Percentiles rank a stretch among this genome's conserved stretches.
Conservation (phyloP, 352 stramenopile species). For the Phytophthora agathidicida region DNA sequence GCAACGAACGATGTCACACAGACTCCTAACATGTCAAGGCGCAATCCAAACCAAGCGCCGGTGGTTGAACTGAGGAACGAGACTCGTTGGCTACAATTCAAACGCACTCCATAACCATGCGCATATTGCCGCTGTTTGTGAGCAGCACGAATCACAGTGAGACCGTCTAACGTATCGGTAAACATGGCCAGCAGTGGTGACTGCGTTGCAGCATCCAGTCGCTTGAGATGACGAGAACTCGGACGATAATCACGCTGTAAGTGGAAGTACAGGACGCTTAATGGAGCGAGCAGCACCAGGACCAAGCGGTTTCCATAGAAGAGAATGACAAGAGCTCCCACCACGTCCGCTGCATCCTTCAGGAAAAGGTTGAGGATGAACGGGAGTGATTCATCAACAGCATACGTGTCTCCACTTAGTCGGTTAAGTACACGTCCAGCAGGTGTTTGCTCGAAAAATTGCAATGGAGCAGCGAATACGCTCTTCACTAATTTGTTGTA, state of each 20-base stretch:
- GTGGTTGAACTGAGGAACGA: conserved; percentile 80
- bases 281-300: conserved; percentile 70
- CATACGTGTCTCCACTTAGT: conserved; percentile 83
- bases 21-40: conserved; percentile 85
- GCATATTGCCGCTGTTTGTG: conserved; percentile 52
- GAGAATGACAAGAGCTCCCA: conserved; percentile 77
- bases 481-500: conserved; percentile 60
- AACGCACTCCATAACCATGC: conserved; percentile 38
- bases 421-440: conserved; percentile 78
- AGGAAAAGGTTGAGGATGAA: conserved; percentile 92
- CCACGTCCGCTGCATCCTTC: conserved; percentile 76
- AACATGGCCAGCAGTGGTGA: conserved; percentile 78
- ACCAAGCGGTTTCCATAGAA: conserved; percentile 83
- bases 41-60: conserved; percentile 82
- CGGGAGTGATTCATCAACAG: conserved; percentile 86
- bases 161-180: conserved; percentile 76
- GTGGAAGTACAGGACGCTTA: conserved; percentile 69
- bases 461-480: conserved; percentile 62
- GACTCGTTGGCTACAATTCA: conserved; percentile 78
- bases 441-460: conserved; percentile 77
- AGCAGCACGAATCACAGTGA: conserved; percentile 69
- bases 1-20: conserved; percentile 84
- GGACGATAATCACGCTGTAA: conserved; percentile 75
- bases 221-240: conserved; percentile 73
- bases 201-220: conserved; percentile 73